These are phyloP conservation scores for Pseudogymnoascus sp. DNA, from an alignment of 2,329 filamentous ascomycete species.

Conservation along the genomic window DNA sequence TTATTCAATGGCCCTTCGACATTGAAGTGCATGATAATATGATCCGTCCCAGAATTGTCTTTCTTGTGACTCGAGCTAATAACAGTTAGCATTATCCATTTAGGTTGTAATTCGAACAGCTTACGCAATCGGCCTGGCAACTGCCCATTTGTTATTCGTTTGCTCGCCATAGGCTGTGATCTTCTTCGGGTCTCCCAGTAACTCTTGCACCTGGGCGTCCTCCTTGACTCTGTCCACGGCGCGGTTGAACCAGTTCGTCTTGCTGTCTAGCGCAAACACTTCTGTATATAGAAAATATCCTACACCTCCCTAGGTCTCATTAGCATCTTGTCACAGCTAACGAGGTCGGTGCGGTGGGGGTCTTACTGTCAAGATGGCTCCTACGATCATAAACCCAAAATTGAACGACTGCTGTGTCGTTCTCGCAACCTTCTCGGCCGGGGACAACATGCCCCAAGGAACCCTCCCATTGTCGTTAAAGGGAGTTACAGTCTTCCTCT, in stretches of 20 bases:
- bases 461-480: conserved; percentile 81
- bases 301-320: conserved; percentile 56
- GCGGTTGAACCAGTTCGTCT: conserved; percentile 80
- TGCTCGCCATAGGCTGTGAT: conserved; percentile 77
- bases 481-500: conserved; percentile 67
- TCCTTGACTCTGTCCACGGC: conserved; percentile 72
- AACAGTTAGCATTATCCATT: conserved; percentile 25
- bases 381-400: conserved; percentile 67
- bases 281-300: conserved; percentile 72
- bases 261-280: conserved; percentile 77
- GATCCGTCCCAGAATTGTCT: conserved; percentile 69
- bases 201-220: conserved; percentile 60
- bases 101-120: background rate
- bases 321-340: conserved; percentile 11
- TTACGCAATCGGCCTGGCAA: conserved; percentile 55
- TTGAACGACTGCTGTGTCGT: conserved; percentile 90
- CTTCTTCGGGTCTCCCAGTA: conserved; percentile 68
- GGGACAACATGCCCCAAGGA: conserved; percentile 70
- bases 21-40: conserved; percentile 79
- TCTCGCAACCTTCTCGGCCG: conserved; percentile 70
- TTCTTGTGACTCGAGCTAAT: conserved; percentile 57
- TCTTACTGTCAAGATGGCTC: conserved; percentile 67
- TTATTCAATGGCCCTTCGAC: conserved; percentile 70
- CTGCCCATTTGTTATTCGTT: conserved; percentile 74
- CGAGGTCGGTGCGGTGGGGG: background rate